These are phyloP conservation scores for Didymella pinodella DNA, from an alignment of 2,329 filamentous ascomycete species.

Conservation along the genomic window DNA sequence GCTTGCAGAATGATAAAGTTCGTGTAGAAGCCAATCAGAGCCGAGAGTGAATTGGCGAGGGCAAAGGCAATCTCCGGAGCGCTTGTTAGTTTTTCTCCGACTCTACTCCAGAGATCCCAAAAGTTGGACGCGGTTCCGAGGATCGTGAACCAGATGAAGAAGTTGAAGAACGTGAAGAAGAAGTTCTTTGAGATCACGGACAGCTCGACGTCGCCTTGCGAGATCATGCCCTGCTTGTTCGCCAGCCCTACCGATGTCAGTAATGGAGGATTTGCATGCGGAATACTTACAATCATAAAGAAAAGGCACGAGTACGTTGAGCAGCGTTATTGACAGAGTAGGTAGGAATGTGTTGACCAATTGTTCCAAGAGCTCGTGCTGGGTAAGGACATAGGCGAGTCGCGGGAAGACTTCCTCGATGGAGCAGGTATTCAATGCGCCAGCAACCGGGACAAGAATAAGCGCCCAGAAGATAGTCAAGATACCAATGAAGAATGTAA, in stretches of 20 bases:
- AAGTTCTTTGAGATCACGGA: slow-evolving; percentile 98
- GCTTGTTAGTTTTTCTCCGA: slow-evolving; percentile 79
- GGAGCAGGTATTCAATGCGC: slow-evolving; percentile 80
- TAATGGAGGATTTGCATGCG: not conserved
- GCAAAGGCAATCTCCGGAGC: slow-evolving; percentile 78
- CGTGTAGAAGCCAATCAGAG: slow-evolving; percentile 83
- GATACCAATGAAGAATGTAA: slow-evolving; percentile 82
- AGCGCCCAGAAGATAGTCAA: slow-evolving; percentile 89
- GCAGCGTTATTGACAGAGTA: slow-evolving; percentile 81
- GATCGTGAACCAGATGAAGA: slow-evolving; percentile 92
- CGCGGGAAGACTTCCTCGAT: slow-evolving; percentile 76
- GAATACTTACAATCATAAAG: slow-evolving; percentile 78
- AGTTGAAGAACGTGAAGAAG: slow-evolving; percentile 99
- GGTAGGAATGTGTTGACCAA: slow-evolving; percentile 88
- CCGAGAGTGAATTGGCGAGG: slow-evolving; percentile 77
- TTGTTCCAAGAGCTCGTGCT: slow-evolving; percentile 74
- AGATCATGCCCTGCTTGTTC: slow-evolving; percentile 92
- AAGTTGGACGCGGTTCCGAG: slow-evolving; percentile 83
- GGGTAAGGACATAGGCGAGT: slow-evolving; percentile 71
- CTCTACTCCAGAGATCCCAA: slow-evolving; percentile 66
- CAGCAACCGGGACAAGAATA: slow-evolving; percentile 80
- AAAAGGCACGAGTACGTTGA: slow-evolving; percentile 91
- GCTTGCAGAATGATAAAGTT: slow-evolving; percentile 95
- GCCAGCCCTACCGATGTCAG: slow-evolving; percentile 66
- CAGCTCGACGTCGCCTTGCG: slow-evolving; percentile 90